Base-by-base conservation (phyloP, 2,329 filamentous ascomycete genomes). In the Dryadomyces quercivorus region DNA sequence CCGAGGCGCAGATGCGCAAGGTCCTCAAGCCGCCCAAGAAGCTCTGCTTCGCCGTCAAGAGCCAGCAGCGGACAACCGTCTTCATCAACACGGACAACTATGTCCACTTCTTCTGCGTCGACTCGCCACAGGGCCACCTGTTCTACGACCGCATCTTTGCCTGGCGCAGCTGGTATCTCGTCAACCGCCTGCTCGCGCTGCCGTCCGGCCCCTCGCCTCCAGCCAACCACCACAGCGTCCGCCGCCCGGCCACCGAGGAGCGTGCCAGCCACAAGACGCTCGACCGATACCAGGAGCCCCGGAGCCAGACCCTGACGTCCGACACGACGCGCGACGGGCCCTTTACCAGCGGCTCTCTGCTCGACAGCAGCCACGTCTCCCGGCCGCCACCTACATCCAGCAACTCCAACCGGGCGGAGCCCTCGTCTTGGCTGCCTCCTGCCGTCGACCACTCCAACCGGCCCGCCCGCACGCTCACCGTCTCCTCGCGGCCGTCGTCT, bases 111-210 rank as follows among this genome's bases (percentile, higher is more conserved):
- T 95, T 97, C 70, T 85, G 82, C 56, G 88, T 86, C 1, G 88
- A 96, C 61, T 71, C 76, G 5, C 66, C 72, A 1, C 68, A 82
- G 1, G 88, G 87, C 0, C 75, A 77, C n/a, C 70, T 73, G 15
- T 95, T 92, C 69, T 83, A 86, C 63, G 73, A 77, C 16, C 76
- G 77, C 22, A 76, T 95, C 1, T 89, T 95, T 58, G 72, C 71
- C 43, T 96, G 91, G 91, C 81, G 92, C 56, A 94, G 88, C 67
- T 95, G 90, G 89, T 95, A 95, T 63, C 71, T 96, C 8, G 85
- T 88, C 46, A 84, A 88, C 61, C 82, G 82, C 57, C 77, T 85
- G 64, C 81, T 66, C 63, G 42, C 69, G 66, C 55, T 62, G 62
- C 18, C 62, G 60, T 16, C 6, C 16, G 21, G 2, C 9, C 45